Evolutionary conservation across 768 basidiomycete genomes (phyloP), one percentile per base, ranked within the genome.

Genomic region (Kwoniella europaea): DNA sequence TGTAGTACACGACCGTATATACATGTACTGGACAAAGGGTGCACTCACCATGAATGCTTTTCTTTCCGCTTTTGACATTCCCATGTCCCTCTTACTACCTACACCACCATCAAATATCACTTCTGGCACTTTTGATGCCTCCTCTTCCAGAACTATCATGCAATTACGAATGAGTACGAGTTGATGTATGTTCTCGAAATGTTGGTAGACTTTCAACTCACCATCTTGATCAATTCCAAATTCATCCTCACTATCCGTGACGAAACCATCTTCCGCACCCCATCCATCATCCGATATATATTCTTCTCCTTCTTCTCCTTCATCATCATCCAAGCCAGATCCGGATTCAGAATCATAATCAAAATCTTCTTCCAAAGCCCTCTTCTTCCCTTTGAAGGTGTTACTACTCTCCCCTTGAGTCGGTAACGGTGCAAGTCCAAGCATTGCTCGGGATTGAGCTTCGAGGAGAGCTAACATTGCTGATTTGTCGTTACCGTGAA

Each of bases 1-100:
- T 35, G 35, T 35, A 35, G 35, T 35, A 35, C 35, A 35, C 35
- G 1, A 7, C 35, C 7, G 35, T 35, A 35, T 35, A 50, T 50
- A 50, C 46, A 50, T 50, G 46, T 50, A 50, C 18, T 18, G 2
- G 12, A 50, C 18, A 4, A 15, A 50, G 46, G 54, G 7, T 55
- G 4, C n/a, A 73, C 82, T 68, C 18, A 82, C 83, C 74, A 84
- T 75, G 70, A 84, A 84, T 12, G 82, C 79, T 63, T 79, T 74
- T n/a, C 78, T 70, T 52, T 84, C 83, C 18, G 81, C 74, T 56
- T 79, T 79, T 7, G 77, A 76, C 67, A 74, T 44, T 12, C 56
- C 65, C 44, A 52, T 52, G n/a, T 59, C 60, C 24, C 52, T 15
- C 43, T 62, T 56, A 29, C 24, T 20, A 18, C 53, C 41, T 46